phyloP scores from a whole-genome alignment of 2,329 filamentous ascomycete species.

The Epichloe gansuensis region DNA sequence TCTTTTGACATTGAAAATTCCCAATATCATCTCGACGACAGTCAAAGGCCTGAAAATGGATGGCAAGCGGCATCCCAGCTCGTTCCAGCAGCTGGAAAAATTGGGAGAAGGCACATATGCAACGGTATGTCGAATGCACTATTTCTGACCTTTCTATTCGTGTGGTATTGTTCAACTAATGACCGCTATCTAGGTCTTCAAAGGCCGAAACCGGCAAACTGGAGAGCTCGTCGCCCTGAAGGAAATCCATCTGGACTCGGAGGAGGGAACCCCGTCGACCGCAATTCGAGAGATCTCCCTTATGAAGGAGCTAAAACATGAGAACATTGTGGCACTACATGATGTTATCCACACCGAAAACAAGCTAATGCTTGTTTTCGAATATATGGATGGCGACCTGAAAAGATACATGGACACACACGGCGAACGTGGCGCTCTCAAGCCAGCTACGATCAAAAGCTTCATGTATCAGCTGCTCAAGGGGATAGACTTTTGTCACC shows the following conservation, averaged over 20 bases:
- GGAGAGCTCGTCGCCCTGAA: slow-evolving; percentile 94
- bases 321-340: slow-evolving; percentile 93
- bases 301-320: slow-evolving; percentile 99
- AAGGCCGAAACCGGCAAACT: slow-evolving; percentile 92
- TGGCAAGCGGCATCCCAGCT: slow-evolving; percentile 82
- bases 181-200: slow-evolving; percentile 62
- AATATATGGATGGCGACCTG: slow-evolving; percentile 96
- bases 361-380: slow-evolving; percentile 98
- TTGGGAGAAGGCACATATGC: slow-evolving; percentile 97
- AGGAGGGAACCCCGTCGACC: slow-evolving; percentile 93
- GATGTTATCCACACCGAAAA: slow-evolving; percentile 99
- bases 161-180: slow-evolving; percentile 7
- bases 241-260: slow-evolving; percentile 96
- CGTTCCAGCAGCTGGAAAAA: slow-evolving; percentile 98
- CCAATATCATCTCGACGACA: not conserved
- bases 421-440: slow-evolving; percentile 78
- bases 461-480: slow-evolving; percentile 98
- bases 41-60: slow-evolving; percentile 50
- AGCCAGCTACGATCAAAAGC: slow-evolving; percentile 85
- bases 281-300: slow-evolving; percentile 97
- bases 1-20: not conserved
- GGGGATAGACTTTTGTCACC: slow-evolving; percentile 95
- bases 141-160: not conserved
- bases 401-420: slow-evolving; percentile 98
- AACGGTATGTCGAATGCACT: slow-evolving; percentile 43